phyloP scores from a whole-genome alignment of 2,329 filamentous ascomycete genomes.

The Ceratocystis smalleyi region DNA sequence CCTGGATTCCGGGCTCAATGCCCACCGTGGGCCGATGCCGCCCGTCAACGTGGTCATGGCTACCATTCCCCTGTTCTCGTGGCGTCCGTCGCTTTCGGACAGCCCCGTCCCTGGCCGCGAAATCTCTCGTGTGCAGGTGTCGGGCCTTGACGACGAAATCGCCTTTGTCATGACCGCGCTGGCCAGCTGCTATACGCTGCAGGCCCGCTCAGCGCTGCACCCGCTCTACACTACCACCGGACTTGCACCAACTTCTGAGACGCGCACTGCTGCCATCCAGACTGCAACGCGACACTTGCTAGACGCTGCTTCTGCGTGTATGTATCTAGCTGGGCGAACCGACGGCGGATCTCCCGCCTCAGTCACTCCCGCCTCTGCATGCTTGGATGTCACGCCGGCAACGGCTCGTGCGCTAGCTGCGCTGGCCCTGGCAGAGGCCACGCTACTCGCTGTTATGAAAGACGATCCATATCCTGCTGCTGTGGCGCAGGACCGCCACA shows the following conservation, averaged over 20 bases:
- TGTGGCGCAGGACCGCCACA: slow-evolving; percentile 67
- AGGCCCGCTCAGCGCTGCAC: slow-evolving; percentile 57
- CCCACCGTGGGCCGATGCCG: slow-evolving; percentile 19
- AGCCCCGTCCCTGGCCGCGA: slow-evolving; percentile 49
- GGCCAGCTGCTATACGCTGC: slow-evolving; percentile 55
- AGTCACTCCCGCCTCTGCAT: slow-evolving; percentile 27
- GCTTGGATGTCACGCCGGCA: slow-evolving; percentile 37
- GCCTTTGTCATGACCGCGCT: slow-evolving; percentile 64
- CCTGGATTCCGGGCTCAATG: slow-evolving; percentile 55
- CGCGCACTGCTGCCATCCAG: slow-evolving; percentile 53
- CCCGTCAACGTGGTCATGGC: slow-evolving; percentile 10
- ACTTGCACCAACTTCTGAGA: slow-evolving; percentile 45
- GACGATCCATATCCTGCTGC: slow-evolving; percentile 83
- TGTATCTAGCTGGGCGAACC: slow-evolving; percentile 48
- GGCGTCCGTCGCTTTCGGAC: slow-evolving; percentile 65
- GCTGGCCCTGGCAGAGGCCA: slow-evolving; percentile 73
- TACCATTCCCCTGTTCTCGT: slow-evolving; percentile 49
- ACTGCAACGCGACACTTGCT: slow-evolving; percentile 64
- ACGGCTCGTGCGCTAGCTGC: slow-evolving; percentile 42
- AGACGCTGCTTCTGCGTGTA: slow-evolving; percentile 62
- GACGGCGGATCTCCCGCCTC: slow-evolving; percentile 21
- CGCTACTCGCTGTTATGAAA: slow-evolving; percentile 75
- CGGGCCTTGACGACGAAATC: slow-evolving; percentile 68
- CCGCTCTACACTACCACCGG: slow-evolving; percentile 53
- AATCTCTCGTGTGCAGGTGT: slow-evolving; percentile 49